Percentiles rank a stretch among this genome's conserved stretches.
Evolutionary conservation across 2,329 filamentous ascomycete genomes (phyloP).

Genomic region (Neonectria ditissima): DNA sequence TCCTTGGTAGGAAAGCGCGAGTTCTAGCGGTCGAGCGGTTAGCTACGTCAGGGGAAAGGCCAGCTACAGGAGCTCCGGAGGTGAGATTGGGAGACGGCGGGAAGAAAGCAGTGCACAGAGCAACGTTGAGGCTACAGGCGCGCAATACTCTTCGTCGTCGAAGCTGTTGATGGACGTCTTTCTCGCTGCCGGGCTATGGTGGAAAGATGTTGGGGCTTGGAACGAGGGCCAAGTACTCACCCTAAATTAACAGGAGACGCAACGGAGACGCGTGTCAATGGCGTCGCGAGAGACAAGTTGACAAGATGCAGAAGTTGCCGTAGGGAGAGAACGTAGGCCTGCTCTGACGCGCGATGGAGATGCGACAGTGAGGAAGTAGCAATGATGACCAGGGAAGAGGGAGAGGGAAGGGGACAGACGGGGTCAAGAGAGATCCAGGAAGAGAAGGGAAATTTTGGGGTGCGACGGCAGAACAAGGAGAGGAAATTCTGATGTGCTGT

Average conservation of each 20-base stretch:
- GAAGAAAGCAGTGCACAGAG: conserved; percentile 17
- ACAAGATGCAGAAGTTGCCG: conserved; percentile 44
- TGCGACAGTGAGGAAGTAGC: conserved; percentile 51
- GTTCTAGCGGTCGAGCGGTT: conserved; percentile 39
- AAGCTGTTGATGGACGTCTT: conserved; percentile 25
- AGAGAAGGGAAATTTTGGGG: conserved; percentile 48
- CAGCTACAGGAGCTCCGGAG: conserved; percentile 38
- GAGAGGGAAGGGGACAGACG: conserved; percentile 40
- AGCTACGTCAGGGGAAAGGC: conserved; percentile 44
- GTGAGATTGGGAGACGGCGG: conserved; percentile 20
- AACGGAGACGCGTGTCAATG: conserved; percentile 52
- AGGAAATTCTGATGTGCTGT: conserved; percentile 51
- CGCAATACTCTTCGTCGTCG: conserved; percentile 19
- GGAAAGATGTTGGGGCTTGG: conserved; percentile 30
- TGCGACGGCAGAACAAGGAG: conserved; percentile 45
- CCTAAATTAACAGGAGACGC: conserved; percentile 47
- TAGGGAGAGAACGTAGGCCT: conserved; percentile 35
- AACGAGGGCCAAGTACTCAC: conserved; percentile 43
- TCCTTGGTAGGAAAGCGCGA: conserved; percentile 47
- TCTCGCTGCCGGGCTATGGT: conserved; percentile 26
- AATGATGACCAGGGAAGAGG: conserved; percentile 51
- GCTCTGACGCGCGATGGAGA: conserved; percentile 44
- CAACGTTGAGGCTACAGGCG: conserved; percentile 20
- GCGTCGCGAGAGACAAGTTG: conserved; percentile 46
- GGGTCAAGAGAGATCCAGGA: conserved; percentile 35